These are phyloP conservation scores for Ceratobasidium sp. DNA, from an alignment of 1,284 basidiomycete genomes.

Conservation along the genomic window DNA sequence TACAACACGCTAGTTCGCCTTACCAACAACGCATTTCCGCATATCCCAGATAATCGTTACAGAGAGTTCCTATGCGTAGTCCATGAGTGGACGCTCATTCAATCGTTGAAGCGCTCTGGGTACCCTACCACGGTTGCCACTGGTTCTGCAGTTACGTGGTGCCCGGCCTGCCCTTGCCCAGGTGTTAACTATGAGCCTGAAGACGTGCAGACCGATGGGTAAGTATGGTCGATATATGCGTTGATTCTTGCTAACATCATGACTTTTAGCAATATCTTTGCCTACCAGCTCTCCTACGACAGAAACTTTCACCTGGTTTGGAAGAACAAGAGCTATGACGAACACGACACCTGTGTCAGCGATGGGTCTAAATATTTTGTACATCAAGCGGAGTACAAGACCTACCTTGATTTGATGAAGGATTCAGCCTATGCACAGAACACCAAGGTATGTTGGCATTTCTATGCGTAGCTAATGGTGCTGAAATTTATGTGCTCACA, in stretches of 20 bases:
- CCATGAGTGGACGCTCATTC: not conserved
- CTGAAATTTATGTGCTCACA: not conserved
- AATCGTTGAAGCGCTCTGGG: not conserved
- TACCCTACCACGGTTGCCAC: no score
- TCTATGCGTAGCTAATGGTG: not conserved
- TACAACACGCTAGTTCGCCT: not conserved
- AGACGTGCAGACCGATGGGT: not conserved
- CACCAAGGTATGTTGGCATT: not conserved
- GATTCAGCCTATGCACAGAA: not conserved
- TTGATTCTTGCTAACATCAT: no score
- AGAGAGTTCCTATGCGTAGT: not conserved
- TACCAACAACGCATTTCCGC: constrained; percentile 13
- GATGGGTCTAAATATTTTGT: not conserved
- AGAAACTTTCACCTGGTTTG: constrained; percentile 3
- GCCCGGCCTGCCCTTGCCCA: not conserved
- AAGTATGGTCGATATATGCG: not conserved
- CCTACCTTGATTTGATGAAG: not conserved
- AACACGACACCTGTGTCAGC: not conserved
- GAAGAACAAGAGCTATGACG: not conserved
- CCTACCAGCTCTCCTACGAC: not conserved
- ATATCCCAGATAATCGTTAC: not conserved
- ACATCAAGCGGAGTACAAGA: not conserved
- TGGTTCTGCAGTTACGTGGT: not conserved
- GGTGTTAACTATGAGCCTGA: not conserved
- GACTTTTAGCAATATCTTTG: not conserved